phyloP scores from a whole-genome alignment of 768 basidiomycete species.

The Lepiota subincarnata region DNA sequence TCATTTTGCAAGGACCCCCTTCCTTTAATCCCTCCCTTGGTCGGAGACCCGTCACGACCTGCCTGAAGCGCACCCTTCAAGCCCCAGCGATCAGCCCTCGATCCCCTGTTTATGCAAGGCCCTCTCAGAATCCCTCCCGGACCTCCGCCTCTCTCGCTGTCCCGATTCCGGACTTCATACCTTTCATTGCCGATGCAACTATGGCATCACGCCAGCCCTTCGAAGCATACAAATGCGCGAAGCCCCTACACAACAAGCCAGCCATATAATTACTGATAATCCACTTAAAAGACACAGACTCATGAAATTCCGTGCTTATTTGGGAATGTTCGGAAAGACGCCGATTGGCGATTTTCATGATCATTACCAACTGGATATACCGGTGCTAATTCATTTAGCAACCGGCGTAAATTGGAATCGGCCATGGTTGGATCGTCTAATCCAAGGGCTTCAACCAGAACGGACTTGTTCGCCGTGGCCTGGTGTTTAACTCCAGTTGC shows the following conservation, averaged over 20 bases:
- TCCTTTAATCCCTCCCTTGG: constrained; percentile 7
- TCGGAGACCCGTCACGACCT: constrained; percentile 27
- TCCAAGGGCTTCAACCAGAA: constrained; percentile 35
- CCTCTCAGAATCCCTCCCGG: constrained; percentile 24
- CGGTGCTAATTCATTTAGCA: constrained; percentile 29
- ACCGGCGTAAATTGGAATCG: constrained; percentile 25
- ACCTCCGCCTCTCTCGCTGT: constrained; percentile 25
- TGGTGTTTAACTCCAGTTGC: constrained; percentile 23
- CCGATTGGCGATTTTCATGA: not conserved
- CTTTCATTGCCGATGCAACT: constrained; percentile 37
- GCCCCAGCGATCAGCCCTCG: constrained; percentile 22
- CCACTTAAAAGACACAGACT: constrained; percentile 34
- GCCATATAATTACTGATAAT: constrained; percentile 35
- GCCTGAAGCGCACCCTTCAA: constrained; percentile 5
- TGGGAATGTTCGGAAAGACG: constrained; percentile 15
- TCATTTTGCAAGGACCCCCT: constrained; percentile 27
- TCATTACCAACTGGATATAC: not conserved
- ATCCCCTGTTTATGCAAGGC: constrained; percentile 21
- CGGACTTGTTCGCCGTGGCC: constrained; percentile 17
- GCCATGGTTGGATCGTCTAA: constrained; percentile 30
- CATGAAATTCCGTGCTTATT: constrained; percentile 22
- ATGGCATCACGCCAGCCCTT: constrained; percentile 15
- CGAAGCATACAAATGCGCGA: constrained; percentile 22
- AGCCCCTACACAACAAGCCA: constrained; percentile 29
- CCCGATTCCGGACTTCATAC: constrained; percentile 19